A percentile compares a stretch with the other conserved stretches of the same genome.
phyloP scores from a whole-genome alignment of 768 basidiomycete genomes.

The Psilocybe tampanensis region DNA sequence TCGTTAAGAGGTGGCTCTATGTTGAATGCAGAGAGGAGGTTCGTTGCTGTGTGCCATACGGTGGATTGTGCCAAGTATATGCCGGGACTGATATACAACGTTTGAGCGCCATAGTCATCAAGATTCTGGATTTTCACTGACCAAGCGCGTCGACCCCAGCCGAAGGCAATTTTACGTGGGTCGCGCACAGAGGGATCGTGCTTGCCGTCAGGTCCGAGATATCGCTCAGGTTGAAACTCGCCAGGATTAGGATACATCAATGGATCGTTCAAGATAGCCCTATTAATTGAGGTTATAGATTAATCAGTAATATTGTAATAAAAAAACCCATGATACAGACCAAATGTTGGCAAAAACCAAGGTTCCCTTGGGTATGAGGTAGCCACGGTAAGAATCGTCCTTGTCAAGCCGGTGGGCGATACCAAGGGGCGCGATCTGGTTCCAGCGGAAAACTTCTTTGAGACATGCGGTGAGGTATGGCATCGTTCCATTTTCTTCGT shows the following conservation, averaged over 20 bases:
- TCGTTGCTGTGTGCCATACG: not conserved
- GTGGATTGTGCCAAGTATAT: constrained; percentile 4
- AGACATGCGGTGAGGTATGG: constrained; percentile 7
- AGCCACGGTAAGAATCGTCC: constrained; percentile 5
- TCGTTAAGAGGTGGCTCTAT: constrained; percentile 1
- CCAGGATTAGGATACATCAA: constrained; percentile 1
- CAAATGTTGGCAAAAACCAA: constrained; percentile 3
- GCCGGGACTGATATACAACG: not conserved
- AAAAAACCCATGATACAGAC: not conserved
- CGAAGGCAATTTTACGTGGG: constrained; percentile 3
- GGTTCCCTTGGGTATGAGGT: constrained; percentile 5
- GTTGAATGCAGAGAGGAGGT: not conserved
- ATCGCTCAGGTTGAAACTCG: constrained; percentile 5
- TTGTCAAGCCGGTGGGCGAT: not conserved
- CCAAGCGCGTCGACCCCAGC: constrained; percentile 4
- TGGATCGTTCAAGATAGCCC: constrained; percentile 8
- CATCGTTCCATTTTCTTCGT: constrained; percentile 4
- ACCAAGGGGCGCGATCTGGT: constrained; percentile 5
- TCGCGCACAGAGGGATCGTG: not conserved
- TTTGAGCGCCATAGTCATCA: not conserved
- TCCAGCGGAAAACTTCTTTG: constrained; percentile 9
- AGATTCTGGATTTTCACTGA: not conserved
- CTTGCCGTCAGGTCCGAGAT: constrained; percentile 5
- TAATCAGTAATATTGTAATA: not conserved
- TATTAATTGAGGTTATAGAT: not conserved